Evolutionary conservation across 1,284 basidiomycete species (phyloP), one percentile per base, ranked within the genome.

Genomic region (Microbotryum intermedium): DNA sequence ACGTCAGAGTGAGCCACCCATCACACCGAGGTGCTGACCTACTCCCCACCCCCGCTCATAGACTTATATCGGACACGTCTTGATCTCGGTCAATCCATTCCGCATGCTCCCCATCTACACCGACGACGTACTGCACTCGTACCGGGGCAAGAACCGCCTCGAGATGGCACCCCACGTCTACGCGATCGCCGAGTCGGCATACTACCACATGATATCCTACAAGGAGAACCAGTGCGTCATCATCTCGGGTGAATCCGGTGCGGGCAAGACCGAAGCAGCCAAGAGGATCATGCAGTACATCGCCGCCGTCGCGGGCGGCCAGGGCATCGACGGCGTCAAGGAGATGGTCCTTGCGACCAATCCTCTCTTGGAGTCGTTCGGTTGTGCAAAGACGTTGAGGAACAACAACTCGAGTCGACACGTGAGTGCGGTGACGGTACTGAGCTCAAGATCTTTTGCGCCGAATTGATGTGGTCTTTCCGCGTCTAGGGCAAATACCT

Each of bases 311-410:
- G 91, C 90, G 43, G 89, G 89, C 86, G 87, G 3, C 82, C 34
- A 57, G 58, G 56, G 74, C 34, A 97, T 98, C 66, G 89, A 94
- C 74, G 87, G 92, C 74, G 93, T 98, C 76, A 97, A 98, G 79
- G 93, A 98, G 73, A 99, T 99, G 95, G 95, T 98, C n/a, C 80
- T 99, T 47, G 95, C 95, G 10, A 99, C 95, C 20, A 98, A 99
- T 75, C 95, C 95, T 25, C 77, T 99, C 46, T 79, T 99, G 65
- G 95, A 99, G 77, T 94, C 90, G 76, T 99, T 99, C 69, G 95
- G 95, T 26, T 98, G 95, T 76, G 95, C 95, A 28, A 99, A 98
- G 79, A 99, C 95, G 20, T 80, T 99, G 64, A 83, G 95, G 59
- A 99, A 99, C 75, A 97, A 99, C 77, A 99, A 99, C 75, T 94